Evolutionary conservation across 2,329 filamentous ascomycete genomes (phyloP).

Genomic region (Xylaria sp.): DNA sequence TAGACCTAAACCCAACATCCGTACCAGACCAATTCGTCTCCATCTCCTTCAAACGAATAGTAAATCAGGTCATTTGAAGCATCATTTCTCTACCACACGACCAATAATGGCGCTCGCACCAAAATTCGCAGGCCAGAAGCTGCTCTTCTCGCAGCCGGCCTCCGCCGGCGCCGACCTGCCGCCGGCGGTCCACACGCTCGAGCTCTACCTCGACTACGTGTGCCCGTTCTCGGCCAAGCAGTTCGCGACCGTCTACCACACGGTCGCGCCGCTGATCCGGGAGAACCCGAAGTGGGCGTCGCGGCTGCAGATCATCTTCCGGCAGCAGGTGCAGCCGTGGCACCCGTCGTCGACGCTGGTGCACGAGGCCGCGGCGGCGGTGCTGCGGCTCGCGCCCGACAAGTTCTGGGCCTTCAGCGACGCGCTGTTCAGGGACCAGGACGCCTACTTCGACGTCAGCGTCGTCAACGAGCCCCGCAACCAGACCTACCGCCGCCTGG

Average conservation of each 20-base stretch:
- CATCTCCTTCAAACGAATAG: not conserved
- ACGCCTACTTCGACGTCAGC: constrained; percentile 80
- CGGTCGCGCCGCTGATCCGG: constrained; percentile 67
- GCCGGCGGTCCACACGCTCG: constrained; percentile 59
- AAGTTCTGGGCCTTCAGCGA: constrained; percentile 82
- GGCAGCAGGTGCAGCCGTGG: constrained; percentile 93
- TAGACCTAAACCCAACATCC: not conserved
- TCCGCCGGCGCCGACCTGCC: constrained; percentile 40
- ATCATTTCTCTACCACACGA: constrained; percentile 9
- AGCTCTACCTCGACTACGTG: constrained; percentile 83
- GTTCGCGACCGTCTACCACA: constrained; percentile 74
- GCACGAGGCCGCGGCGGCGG: constrained; percentile 83
- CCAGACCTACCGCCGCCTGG: constrained; percentile 77
- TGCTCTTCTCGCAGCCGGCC: constrained; percentile 50
- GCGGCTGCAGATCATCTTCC: constrained; percentile 76
- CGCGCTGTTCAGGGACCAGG: constrained; percentile 67
- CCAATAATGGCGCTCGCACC: constrained; percentile 72
- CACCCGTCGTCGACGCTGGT: constrained; percentile 82
- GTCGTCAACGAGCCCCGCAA: constrained; percentile 86
- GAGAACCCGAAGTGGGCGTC: constrained; percentile 57
- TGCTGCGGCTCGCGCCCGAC: constrained; percentile 68
- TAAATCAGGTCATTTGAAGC: not conserved
- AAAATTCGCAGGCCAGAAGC: constrained; percentile 74
- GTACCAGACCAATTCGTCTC: not conserved
- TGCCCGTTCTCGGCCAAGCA: constrained; percentile 73